Evolutionary conservation across 352 stramenopile species (phyloP).

Genomic region (Globisporangium carolinianum): DNA sequence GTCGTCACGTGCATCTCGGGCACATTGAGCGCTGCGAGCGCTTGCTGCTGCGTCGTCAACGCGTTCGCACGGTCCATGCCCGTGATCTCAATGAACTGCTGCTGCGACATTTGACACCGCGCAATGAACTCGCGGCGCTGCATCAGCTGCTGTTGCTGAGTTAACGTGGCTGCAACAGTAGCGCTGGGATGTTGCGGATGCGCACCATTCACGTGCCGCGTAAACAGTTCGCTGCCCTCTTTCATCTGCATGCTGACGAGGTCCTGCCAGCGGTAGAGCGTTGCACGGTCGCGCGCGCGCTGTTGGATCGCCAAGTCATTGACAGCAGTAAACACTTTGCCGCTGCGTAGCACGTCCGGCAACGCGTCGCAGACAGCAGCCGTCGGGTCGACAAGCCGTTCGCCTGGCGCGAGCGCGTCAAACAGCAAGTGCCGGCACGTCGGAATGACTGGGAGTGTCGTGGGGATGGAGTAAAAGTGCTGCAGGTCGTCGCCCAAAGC

Average conservation of each 20-base stretch:
- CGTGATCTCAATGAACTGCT: constrained; percentile 74
- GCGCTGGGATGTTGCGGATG: constrained; percentile 17
- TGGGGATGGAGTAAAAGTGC: constrained; percentile 49
- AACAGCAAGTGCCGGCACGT: constrained; percentile 63
- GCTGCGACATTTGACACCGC: constrained; percentile 67
- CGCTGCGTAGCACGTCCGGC: constrained; percentile 54
- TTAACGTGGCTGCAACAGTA: constrained; percentile 11
- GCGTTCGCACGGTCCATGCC: constrained; percentile 55
- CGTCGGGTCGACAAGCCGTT: too few relatives aligned
- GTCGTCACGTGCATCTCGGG: constrained; percentile 56
- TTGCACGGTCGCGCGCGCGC: constrained; percentile 54
- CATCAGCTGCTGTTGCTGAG: constrained; percentile 44
- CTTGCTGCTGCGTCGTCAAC: constrained; percentile 62
- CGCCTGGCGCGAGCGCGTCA: constrained; percentile 24
- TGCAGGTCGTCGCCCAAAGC: background rate
- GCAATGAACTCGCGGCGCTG: constrained; percentile 58
- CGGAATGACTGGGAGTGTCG: constrained; percentile 44
- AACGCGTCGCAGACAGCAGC: constrained; percentile 35
- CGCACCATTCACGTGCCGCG: constrained; percentile 42
- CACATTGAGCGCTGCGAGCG: constrained; percentile 66
- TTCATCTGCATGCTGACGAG: constrained; percentile 80
- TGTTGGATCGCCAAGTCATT: constrained; percentile 53
- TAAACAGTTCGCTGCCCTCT: constrained; percentile 63
- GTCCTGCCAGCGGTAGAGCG: constrained; percentile 75
- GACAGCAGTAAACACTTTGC: constrained; percentile 61